Evolutionary conservation across 139 green algal genomes (phyloP).

Genomic region (Chlorella sorokiniana): DNA sequence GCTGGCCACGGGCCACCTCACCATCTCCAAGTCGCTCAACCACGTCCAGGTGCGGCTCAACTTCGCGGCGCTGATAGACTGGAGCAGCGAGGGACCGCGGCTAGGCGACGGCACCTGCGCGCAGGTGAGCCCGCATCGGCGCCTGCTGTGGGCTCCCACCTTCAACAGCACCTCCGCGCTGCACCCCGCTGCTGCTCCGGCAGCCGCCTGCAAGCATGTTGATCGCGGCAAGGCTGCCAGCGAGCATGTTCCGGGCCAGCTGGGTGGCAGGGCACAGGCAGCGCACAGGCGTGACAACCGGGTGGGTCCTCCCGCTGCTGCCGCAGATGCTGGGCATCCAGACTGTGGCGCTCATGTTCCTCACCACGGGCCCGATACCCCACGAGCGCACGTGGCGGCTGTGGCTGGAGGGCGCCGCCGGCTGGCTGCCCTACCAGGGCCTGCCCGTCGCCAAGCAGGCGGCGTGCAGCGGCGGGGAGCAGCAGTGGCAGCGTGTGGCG

Average conservation of each 20-base stretch:
- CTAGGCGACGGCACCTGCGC: not conserved
- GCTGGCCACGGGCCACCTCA: slow-evolving; percentile 1
- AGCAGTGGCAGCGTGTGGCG: not conserved
- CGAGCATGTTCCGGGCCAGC: too few species aligned
- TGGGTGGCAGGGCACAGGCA: too few species aligned
- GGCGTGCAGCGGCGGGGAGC: not conserved
- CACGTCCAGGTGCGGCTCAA: not conserved
- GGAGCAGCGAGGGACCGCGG: not conserved
- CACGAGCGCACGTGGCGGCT: slow-evolving; percentile 22
- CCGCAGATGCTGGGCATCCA: slow-evolving; percentile 4
- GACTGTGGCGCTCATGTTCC: slow-evolving; percentile 15
- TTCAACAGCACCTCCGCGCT: too few species aligned
- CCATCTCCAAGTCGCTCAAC: not conserved
- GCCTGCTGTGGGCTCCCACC: too few species aligned
- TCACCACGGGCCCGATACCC: not conserved
- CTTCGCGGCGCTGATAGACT: not conserved
- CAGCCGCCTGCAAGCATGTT: too few species aligned
- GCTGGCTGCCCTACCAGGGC: slow-evolving; percentile 13
- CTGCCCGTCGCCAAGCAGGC: not conserved
- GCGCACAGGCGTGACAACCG: too few species aligned
- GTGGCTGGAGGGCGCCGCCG: slow-evolving; percentile 21
- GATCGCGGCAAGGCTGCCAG: too few species aligned
- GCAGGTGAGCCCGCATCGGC: too few species aligned
- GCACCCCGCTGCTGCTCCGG: too few species aligned
- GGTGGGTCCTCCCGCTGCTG: not conserved